phyloP scores from a whole-genome alignment of 495 filamentous ascomycete genomes.

The Cryomyces minteri region DNA sequence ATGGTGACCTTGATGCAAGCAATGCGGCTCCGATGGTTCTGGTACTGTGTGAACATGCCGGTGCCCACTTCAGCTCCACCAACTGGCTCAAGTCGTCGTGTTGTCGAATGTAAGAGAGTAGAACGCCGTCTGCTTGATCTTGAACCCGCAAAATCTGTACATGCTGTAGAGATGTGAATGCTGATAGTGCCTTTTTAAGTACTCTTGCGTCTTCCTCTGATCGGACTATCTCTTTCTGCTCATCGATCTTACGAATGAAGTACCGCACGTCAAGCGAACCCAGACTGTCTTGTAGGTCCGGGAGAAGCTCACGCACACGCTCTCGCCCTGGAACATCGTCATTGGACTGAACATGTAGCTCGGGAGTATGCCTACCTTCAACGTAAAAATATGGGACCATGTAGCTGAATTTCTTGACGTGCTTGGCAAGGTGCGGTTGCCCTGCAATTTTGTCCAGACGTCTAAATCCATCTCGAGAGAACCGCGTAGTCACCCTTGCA shows the following conservation, averaged over 20 bases:
- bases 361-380: conserved; percentile 12
- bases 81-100: conserved; percentile 15
- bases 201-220: conserved; percentile 23
- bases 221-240: conserved; percentile 25
- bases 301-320: conserved; percentile 16
- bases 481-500: conserved; percentile 38
- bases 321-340: conserved; percentile 16
- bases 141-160: conserved; percentile 46
- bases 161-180: conserved; percentile 42
- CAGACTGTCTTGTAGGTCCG: conserved; percentile 10
- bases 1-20: conserved; percentile 32
- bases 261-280: conserved; percentile 18
- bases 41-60: conserved; percentile 43
- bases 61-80: conserved; percentile 37
- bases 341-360: neutral
- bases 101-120: conserved; percentile 27
- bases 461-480: conserved; percentile 37
- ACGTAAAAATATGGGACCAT: conserved; percentile 52
- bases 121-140: conserved; percentile 35
- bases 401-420: conserved; percentile 53
- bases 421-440: conserved; percentile 32
- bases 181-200: conserved; percentile 34
- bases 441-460: conserved; percentile 31
- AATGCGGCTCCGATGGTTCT: conserved; percentile 38
- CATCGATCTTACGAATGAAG: conserved; percentile 22